phyloP scores from a whole-genome alignment of 768 basidiomycete genomes.

The Leccinellum rugosiceps region DNA sequence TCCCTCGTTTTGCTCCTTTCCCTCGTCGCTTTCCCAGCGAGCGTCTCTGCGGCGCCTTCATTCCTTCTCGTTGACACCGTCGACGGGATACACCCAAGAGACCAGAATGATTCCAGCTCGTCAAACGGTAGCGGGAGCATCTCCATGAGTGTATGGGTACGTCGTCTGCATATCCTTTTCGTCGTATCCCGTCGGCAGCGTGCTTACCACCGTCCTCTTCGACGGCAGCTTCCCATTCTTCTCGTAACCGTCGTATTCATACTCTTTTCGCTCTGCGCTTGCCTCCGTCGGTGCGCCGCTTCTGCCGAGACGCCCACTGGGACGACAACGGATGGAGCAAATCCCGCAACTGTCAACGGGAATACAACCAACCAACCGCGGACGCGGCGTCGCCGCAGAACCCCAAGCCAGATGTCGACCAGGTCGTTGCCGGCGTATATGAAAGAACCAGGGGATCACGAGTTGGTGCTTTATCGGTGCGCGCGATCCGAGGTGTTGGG shows the following conservation, averaged over 20 bases:
- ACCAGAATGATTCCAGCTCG: not conserved
- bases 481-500: slow-evolving; percentile 3
- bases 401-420: slow-evolving; percentile 79
- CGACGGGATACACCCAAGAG: not conserved
- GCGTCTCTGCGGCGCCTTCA: slow-evolving; percentile 11
- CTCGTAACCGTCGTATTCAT: slow-evolving; percentile 20
- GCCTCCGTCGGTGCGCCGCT: slow-evolving; percentile 19
- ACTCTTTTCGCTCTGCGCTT: slow-evolving; percentile 19
- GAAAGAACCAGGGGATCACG: slow-evolving; percentile 81
- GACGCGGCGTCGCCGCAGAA: slow-evolving; percentile 42
- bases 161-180: slow-evolving; percentile 1
- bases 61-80: not conserved
- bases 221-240: slow-evolving; percentile 28
- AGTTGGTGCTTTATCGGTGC: slow-evolving; percentile 65
- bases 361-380: not conserved
- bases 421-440: slow-evolving; percentile 74
- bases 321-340: not conserved
- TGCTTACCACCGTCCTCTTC: not conserved
- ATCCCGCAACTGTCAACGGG: slow-evolving; percentile 10
- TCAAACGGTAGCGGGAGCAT: slow-evolving; percentile 1
- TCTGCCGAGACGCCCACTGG: not conserved
- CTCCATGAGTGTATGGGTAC: slow-evolving; percentile 25
- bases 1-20: not conserved
- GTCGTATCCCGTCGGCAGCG: not conserved
- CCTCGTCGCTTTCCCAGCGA: not conserved